Conservation (phyloP, 371 early-diverging fungal genomes). For the Circinella minor region DNA sequence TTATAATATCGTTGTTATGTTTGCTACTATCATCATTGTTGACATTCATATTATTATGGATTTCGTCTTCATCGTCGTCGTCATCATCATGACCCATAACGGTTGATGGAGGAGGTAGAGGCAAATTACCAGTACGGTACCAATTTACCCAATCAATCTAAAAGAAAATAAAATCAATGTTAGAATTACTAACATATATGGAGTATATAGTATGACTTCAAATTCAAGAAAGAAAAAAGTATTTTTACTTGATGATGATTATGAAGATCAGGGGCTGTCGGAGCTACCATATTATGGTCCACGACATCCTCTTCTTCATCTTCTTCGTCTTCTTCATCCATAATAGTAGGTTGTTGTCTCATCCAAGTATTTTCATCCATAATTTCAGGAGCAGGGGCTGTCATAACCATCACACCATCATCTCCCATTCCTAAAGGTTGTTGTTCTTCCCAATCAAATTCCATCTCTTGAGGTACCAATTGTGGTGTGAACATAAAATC, state of each 20-base stretch:
- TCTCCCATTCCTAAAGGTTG: slow-evolving; percentile 10
- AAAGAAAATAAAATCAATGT: not conserved
- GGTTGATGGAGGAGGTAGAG: not conserved
- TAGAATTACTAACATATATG: not conserved
- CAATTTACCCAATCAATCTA: slow-evolving; percentile 23
- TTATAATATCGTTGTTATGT: not conserved
- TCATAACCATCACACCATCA: slow-evolving; percentile 26
- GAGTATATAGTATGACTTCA: not conserved
- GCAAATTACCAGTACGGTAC: slow-evolving; percentile 17
- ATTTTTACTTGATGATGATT: slow-evolving; percentile 5
- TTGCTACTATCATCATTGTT: not conserved
- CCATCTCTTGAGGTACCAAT: slow-evolving; percentile 29
- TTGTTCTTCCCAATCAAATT: slow-evolving; percentile 22
- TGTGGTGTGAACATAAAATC: slow-evolving; percentile 56
- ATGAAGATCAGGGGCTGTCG: slow-evolving; percentile 1
- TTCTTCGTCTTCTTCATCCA: not conserved
- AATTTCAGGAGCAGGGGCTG: slow-evolving; percentile 23
- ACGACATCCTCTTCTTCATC: not conserved
- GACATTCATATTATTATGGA: not conserved
- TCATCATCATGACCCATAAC: slow-evolving; percentile 6
- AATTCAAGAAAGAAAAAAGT: not conserved
- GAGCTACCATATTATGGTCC: not conserved
- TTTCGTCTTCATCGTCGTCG: not conserved
- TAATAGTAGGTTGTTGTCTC: not conserved
- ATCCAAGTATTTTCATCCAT: slow-evolving; percentile 24